Percentiles rank a stretch among this genome's conserved stretches.
Conservation (phyloP, 139 green algal genomes). For the Chlamydomonas sp. region DNA sequence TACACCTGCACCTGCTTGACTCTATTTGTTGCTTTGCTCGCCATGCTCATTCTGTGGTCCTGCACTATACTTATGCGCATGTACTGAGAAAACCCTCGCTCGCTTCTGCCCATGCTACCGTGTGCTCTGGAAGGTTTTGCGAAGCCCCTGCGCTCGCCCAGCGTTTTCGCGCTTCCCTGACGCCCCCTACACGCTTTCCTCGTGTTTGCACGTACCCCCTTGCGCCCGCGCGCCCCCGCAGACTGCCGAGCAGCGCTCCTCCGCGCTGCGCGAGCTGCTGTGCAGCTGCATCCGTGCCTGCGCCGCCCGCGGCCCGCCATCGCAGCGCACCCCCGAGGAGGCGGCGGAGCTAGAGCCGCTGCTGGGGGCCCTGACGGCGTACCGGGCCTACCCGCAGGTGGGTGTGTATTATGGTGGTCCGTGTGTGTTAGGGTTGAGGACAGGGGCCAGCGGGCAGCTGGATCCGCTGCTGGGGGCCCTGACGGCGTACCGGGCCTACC, state of each 20-base stretch:
- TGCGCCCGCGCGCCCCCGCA: not conserved
- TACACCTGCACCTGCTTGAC: no score
- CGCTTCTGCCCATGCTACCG: no score
- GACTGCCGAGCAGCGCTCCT: not conserved
- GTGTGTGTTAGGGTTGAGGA: no score
- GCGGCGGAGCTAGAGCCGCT: conserved; percentile 79
- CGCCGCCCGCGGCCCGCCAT: not conserved
- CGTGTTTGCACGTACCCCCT: not conserved
- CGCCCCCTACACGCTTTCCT: no score
- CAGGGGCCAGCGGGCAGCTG: conserved; percentile 52
- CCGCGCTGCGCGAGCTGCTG: not conserved
- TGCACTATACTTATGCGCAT: no score
- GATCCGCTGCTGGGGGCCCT: conserved; percentile 78
- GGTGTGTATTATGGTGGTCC: no score
- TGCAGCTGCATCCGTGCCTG: conserved; percentile 13
- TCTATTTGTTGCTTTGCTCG: no score
- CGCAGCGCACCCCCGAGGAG: conserved; percentile 50
- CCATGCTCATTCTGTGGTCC: no score
- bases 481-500: conserved; percentile 8
- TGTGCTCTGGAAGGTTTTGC: no score
- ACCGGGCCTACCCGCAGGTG: not conserved
- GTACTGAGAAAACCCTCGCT: no score
- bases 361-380: conserved; percentile 61
- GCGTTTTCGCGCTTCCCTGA: no score
- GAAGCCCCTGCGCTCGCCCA: no score